A percentile compares a stretch with the other conserved stretches of the same genome.
Evolutionary conservation across 176 grass and related monocot species (phyloP).

Genomic region (Triticum dicoccoides): DNA sequence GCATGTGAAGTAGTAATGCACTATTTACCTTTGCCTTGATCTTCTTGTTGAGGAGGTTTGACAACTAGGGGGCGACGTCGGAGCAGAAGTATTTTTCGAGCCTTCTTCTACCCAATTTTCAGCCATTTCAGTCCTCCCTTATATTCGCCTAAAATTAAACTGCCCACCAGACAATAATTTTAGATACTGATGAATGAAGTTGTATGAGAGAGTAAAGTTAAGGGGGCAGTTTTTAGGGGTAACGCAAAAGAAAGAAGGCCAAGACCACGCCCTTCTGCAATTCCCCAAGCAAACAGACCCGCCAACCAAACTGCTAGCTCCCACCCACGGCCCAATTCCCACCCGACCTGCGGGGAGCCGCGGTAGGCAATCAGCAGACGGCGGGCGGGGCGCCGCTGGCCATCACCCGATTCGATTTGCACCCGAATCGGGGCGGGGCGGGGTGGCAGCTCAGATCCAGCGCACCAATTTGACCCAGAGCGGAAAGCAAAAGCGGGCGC

Average conservation of each 20-base stretch:
- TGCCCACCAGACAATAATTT: background rate
- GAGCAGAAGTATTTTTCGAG: slow-evolving; percentile 22
- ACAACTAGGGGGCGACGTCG: background rate
- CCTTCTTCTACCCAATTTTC: slow-evolving; percentile 40
- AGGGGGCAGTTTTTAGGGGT: background rate
- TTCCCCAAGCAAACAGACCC: background rate
- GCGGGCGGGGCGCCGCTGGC: background rate
- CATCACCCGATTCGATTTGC: background rate
- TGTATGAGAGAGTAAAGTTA: slow-evolving; percentile 17
- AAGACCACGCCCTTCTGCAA: background rate
- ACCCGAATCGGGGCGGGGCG: background rate
- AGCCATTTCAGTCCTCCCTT: slow-evolving; percentile 32
- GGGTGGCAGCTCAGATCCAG: slow-evolving; percentile 3
- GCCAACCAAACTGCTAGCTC: background rate
- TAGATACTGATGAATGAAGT: background rate
- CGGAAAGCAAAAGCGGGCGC: background rate
- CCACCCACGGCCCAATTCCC: background rate
- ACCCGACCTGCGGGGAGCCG: background rate
- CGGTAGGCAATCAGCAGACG: background rate
- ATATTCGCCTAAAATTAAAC: slow-evolving; percentile 23
- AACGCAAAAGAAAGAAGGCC: background rate
- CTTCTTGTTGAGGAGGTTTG: slow-evolving; percentile 13
- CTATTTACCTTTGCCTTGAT: slow-evolving; percentile 34
- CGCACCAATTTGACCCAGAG: background rate
- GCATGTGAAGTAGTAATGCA: background rate